Evolutionary conservation across 192 early-diverging fungal species (phyloP), one percentile per base, ranked within the genome.

Genomic region (Kickxella alabastrina): DNA sequence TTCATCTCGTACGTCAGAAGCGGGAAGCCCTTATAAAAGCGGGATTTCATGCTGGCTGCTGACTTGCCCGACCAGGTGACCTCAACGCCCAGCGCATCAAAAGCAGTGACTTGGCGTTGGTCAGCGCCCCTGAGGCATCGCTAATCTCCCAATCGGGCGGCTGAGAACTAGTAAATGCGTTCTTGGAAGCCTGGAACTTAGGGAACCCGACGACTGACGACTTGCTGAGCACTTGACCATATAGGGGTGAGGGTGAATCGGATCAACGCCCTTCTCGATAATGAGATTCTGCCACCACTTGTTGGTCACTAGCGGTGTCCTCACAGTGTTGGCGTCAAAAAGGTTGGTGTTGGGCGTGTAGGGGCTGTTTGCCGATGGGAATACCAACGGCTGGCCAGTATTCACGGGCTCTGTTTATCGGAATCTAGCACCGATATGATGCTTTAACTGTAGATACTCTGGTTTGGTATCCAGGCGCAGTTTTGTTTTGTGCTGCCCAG

Each of bases 1-100:
- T 58, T 52, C 49, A 79, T 60, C 19, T 58, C 55, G 36, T 49
- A 77, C 3, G 80, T 82, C 43, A 71, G 43, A 40, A 78, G 78
- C 7, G 80, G 57, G 55, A 69, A 47, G 37, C 80, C 80, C 64
- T 77, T 77, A 60, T 68, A 77, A 60, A 79, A 75, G 25, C 71
- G 48, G 10, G 80, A 57, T 2, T 41, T 31, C 75, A 82, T 77
- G 6, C 48, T 49, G 9, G 62, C 37, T 0, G 48, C 23, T 4
- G 39, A 34, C 0, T 24, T 4, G 38, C 54, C 60, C 9, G 28
- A 38, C 78, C 78, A 79, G 4, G 45, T 53, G 8, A 76, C 74
- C 10, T 63, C 42, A 9, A 70, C 78, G 45, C 73, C 65, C n/a
- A 76, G 49, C 4, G 70, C 73, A 25, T 79, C 78, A 12, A 22